phyloP scores from a whole-genome alignment of 2,329 filamentous ascomycete genomes.

The Epichloe brachyelytri region DNA sequence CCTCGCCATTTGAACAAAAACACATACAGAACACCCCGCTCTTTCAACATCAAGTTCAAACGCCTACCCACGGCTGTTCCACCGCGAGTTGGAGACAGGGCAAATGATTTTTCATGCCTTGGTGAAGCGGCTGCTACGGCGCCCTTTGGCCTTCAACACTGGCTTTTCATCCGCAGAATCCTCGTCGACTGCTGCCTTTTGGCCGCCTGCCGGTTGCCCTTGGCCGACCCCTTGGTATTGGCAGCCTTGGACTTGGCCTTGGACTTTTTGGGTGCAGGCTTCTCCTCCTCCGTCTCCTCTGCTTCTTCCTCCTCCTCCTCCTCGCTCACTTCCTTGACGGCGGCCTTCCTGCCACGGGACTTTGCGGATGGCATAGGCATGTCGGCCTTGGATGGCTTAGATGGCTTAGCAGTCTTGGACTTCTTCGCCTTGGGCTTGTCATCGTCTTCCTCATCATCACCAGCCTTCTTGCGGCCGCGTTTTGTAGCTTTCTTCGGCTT shows the following conservation, averaged over 20 bases:
- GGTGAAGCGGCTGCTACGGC: slow-evolving; percentile 12
- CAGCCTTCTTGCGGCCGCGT: slow-evolving; percentile 21
- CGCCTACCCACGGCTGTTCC: background rate
- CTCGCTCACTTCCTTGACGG: slow-evolving; percentile 9
- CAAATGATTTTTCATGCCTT: slow-evolving; percentile 8
- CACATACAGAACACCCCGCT: background rate
- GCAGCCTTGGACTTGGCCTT: slow-evolving; percentile 2
- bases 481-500: slow-evolving; percentile 22
- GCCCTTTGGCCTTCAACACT: slow-evolving; percentile 17
- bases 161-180: slow-evolving; percentile 7
- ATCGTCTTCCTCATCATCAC: slow-evolving; percentile 19
- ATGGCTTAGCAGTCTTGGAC: slow-evolving; percentile 18
- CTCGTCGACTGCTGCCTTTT: slow-evolving; percentile 3
- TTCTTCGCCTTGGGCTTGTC: slow-evolving; percentile 24
- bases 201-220: slow-evolving; percentile 2
- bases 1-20: background rate
- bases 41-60: background rate
- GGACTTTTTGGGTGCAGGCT: slow-evolving; percentile 4
- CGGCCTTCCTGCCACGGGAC: slow-evolving; percentile 1
- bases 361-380: slow-evolving; percentile 7
- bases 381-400: slow-evolving; percentile 10
- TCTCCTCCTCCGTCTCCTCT: background rate
- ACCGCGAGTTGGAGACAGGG: background rate
- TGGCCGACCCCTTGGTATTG: background rate
- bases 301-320: slow-evolving; percentile 1